Conservation (phyloP, 805 yeast species). For the Ogataea glucozyma region DNA sequence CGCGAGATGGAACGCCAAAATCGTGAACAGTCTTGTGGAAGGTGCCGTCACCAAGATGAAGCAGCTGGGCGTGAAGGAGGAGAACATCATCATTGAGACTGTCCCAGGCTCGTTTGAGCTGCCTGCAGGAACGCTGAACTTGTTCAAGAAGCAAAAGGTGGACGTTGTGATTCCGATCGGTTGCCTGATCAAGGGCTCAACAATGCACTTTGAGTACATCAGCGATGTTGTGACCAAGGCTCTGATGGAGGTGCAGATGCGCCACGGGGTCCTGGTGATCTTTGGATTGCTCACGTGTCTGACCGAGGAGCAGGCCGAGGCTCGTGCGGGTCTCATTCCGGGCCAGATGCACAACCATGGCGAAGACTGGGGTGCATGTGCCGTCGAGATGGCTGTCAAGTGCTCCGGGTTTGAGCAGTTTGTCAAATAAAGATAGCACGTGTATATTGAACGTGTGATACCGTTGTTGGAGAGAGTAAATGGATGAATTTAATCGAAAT, state of each 20-base stretch:
- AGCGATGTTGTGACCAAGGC: conserved; percentile 87
- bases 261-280: conserved; percentile 74
- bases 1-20: conserved; percentile 89
- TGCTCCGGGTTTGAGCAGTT: conserved; percentile 19
- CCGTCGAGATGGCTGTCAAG: conserved; percentile 86
- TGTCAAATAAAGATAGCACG: neutral
- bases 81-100: conserved; percentile 75
- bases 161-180: conserved; percentile 96
- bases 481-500: no score
- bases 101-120: conserved; percentile 96
- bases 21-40: conserved; percentile 75
- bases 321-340: conserved; percentile 79
- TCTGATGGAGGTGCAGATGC: conserved; percentile 77
- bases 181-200: conserved; percentile 90
- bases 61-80: conserved; percentile 69
- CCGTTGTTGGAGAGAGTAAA: no score
- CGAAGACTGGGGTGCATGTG: conserved; percentile 98
- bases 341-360: conserved; percentile 94
- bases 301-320: conserved; percentile 91
- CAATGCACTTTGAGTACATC: conserved; percentile 98
- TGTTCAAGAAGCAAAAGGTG: conserved; percentile 49
- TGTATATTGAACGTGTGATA: no score
- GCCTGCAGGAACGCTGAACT: conserved; percentile 73
- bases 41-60: conserved; percentile 69
- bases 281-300: conserved; percentile 93